Conservation (phyloP, 2,329 filamentous ascomycete genomes). For the Ophiostoma quercus region DNA sequence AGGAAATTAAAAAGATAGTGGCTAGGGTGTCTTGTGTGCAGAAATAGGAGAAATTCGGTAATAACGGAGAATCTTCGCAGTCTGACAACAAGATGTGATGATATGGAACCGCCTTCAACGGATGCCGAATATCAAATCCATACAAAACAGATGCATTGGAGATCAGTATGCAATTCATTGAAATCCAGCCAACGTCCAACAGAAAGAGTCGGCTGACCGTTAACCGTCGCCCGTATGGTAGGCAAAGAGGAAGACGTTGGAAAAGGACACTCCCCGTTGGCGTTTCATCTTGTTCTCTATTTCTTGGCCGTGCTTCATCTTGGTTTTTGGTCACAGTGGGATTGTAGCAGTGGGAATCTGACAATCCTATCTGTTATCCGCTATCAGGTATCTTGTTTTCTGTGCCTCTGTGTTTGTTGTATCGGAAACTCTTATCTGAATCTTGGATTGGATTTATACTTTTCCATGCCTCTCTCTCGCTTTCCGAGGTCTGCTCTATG, state of each 20-base stretch:
- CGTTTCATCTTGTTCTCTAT: constrained; percentile 1
- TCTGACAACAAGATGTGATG: not conserved
- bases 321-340: constrained; percentile 5
- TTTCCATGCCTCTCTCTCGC: not conserved
- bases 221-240: not conserved
- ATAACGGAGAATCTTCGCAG: not conserved
- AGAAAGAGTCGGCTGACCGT: not conserved
- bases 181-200: too few relatives aligned
- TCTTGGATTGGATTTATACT: not conserved
- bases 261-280: not conserved
- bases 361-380: not conserved
- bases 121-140: not conserved
- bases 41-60: not conserved
- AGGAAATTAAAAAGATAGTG: not conserved
- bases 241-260: not conserved
- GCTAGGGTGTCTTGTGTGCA: not conserved
- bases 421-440: not conserved
- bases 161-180: not conserved
- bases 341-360: not conserved
- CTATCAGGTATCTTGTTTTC: not conserved
- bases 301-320: not conserved
- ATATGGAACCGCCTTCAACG: not conserved
- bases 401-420: not conserved
- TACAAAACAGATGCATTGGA: not conserved
- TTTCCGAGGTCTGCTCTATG: not conserved